Percentiles rank a stretch among this genome's conserved stretches.
These are phyloP conservation scores for Furcasterigmium furcatum DNA, from an alignment of 2,329 filamentous ascomycete genomes.

Conservation along the genomic window DNA sequence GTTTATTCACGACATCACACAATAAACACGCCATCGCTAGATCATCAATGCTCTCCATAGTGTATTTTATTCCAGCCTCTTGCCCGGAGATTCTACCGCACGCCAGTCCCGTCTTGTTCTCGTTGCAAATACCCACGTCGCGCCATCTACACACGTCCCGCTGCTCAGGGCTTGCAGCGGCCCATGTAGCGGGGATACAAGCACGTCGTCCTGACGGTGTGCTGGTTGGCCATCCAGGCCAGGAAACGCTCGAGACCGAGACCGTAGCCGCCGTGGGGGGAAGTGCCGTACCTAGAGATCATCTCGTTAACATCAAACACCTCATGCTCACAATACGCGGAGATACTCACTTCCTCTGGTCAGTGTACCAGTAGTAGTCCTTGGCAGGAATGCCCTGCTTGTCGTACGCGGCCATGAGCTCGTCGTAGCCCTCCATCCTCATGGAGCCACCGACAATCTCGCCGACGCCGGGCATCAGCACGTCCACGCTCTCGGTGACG, in stretches of 20 bases:
- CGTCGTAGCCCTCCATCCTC: slow-evolving; percentile 90
- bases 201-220: slow-evolving; percentile 64
- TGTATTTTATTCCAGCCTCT: too few relatives aligned
- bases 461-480: slow-evolving; percentile 85
- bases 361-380: slow-evolving; percentile 98
- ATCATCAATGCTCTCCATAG: too few relatives aligned
- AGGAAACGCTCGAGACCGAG: slow-evolving; percentile 80
- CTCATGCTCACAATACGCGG: slow-evolving; percentile 4
- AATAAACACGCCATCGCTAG: too few relatives aligned
- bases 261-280: slow-evolving; percentile 89
- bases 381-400: slow-evolving; percentile 79
- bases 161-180: slow-evolving; percentile 67
- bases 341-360: slow-evolving; percentile 80
- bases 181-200: slow-evolving; percentile 81
- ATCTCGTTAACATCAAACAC: too few relatives aligned
- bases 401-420: slow-evolving; percentile 84
- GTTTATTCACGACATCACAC: too few relatives aligned
- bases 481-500: slow-evolving; percentile 90
- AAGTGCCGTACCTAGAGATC: slow-evolving; percentile 72
- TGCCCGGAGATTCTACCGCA: too few relatives aligned
- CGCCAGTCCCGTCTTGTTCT: too few relatives aligned
- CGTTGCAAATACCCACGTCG: too few relatives aligned
- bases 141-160: too few relatives aligned
- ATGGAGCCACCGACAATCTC: slow-evolving; percentile 97
- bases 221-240: slow-evolving; percentile 62